Conservation (phyloP, 2,329 filamentous ascomycete genomes). For the Cylindrodendrum hubeiense region DNA sequence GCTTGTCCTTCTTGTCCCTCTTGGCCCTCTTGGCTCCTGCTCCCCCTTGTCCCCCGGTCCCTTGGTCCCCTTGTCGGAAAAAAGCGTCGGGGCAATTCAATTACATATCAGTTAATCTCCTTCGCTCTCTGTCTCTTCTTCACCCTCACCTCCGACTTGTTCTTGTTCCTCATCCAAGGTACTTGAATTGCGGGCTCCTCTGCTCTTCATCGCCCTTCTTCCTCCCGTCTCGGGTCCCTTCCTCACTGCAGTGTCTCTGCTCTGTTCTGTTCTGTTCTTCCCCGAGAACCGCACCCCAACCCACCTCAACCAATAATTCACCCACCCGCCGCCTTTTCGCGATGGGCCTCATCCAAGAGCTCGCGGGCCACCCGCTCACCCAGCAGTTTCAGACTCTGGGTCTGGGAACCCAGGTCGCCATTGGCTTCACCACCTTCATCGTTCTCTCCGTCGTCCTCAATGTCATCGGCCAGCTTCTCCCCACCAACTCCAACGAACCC, state of each 20-base stretch:
- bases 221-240: background rate
- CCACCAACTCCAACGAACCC: slow-evolving; percentile 85
- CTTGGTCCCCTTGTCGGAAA: slow-evolving; percentile 35
- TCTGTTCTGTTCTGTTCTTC: background rate
- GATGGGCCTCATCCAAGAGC: slow-evolving; percentile 70
- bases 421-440: slow-evolving; percentile 59
- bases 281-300: background rate
- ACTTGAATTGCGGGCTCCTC: slow-evolving; percentile 29
- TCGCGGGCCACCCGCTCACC: slow-evolving; percentile 62
- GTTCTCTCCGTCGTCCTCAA: slow-evolving; percentile 78
- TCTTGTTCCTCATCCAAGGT: slow-evolving; percentile 29
- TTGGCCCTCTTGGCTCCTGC: slow-evolving; percentile 1
- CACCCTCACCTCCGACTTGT: slow-evolving; percentile 23
- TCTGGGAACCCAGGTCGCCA: slow-evolving; percentile 60
- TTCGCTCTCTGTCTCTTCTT: slow-evolving; percentile 32
- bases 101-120: slow-evolving; percentile 50
- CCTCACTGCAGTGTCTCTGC: background rate
- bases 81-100: slow-evolving; percentile 46
- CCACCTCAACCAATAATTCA: slow-evolving; percentile 3
- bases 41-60: slow-evolving; percentile 7
- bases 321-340: slow-evolving; percentile 24
- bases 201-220: slow-evolving; percentile 10
- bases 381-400: slow-evolving; percentile 64
- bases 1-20: no score
- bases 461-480: slow-evolving; percentile 81